A percentile compares a stretch with the other conserved stretches of the same genome.
These are phyloP conservation scores for Thymus quinquecostatus DNA, from an alignment of 257 asterid genomes.

Conservation along the genomic window DNA sequence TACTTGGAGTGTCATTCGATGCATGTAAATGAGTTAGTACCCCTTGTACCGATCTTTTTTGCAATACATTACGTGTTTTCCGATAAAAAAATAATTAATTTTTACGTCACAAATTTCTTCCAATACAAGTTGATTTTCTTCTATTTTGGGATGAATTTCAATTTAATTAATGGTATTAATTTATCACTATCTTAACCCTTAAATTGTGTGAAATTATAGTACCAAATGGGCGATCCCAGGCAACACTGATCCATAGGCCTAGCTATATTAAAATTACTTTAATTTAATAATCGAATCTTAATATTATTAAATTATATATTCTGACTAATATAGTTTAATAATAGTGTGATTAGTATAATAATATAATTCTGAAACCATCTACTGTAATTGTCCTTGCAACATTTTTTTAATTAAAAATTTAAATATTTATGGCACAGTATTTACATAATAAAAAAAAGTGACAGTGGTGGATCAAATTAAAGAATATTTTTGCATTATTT, in stretches of 20 bases:
- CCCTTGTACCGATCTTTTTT: too few species aligned
- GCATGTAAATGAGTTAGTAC: too few species aligned
- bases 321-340: constrained; percentile 26
- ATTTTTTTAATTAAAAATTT: constrained; percentile 16
- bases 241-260: constrained; percentile 63
- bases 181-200: background rate
- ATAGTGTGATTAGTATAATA: background rate
- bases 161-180: background rate
- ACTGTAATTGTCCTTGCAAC: constrained; percentile 44
- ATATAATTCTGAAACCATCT: constrained; percentile 28
- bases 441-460: constrained; percentile 1
- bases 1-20: too few species aligned
- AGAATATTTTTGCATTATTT: constrained; percentile 17
- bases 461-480: constrained; percentile 29
- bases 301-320: constrained; percentile 8
- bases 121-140: background rate
- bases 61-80: too few species aligned
- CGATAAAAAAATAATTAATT: too few species aligned
- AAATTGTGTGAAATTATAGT: constrained; percentile 4
- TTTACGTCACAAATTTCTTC: too few species aligned
- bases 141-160: background rate
- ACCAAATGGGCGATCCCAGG: constrained; percentile 59
- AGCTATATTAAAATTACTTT: constrained; percentile 22
- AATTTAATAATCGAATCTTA: constrained; percentile 39
- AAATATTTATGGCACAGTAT: background rate